Conservation (phyloP, 2,329 filamentous ascomycete species). For the Trichophyton schoenleinii region DNA sequence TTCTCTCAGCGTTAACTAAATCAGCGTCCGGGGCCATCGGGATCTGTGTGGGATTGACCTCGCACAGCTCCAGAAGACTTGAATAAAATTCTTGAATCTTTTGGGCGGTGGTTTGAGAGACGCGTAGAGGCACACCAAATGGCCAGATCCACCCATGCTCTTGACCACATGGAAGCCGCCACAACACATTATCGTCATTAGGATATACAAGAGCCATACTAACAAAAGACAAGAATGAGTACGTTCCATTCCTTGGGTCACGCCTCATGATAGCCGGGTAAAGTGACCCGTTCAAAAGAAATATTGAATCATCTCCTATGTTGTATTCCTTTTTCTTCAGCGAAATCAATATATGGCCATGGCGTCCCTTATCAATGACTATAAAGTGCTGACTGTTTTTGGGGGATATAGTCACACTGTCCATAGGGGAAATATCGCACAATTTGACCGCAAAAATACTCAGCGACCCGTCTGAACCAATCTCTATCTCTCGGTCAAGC, state of each 20-base stretch:
- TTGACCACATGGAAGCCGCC: neutral
- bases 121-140: neutral
- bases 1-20: neutral
- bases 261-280: neutral
- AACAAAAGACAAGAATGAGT: neutral
- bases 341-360: neutral
- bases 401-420: neutral
- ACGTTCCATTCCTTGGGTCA: neutral
- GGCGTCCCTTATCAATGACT: neutral
- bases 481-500: neutral
- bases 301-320: neutral
- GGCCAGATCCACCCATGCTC: neutral
- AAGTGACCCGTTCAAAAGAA: neutral
- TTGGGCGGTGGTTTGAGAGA: neutral
- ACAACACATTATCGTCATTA: neutral
- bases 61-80: neutral
- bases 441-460: neutral
- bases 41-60: neutral
- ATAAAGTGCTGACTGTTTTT: neutral
- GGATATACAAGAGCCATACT: neutral
- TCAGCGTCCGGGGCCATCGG: neutral
- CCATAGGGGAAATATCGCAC: neutral
- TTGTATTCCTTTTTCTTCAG: neutral
- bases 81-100: neutral
- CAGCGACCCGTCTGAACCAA: neutral